Evolutionary conservation across 2,329 filamentous ascomycete species (phyloP), one percentile per base, ranked within the genome.

Genomic region (Beauveria sp.): DNA sequence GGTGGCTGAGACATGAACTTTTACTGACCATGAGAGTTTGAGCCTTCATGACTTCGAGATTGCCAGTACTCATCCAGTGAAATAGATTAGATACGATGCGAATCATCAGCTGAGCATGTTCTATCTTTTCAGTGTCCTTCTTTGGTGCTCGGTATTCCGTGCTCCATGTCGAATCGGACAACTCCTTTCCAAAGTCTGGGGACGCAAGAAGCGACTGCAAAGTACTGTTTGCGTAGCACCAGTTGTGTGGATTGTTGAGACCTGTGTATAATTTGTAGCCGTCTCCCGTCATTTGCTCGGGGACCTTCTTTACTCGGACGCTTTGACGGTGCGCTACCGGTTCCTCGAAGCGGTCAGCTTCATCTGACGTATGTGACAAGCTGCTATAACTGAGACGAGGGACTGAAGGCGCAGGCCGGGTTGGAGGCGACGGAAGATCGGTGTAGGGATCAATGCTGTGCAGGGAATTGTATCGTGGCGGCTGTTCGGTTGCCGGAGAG

Each of bases 211-310:
- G 77, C 63, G 89, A 89, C 73, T 97, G 93, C 28, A 97, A 79
- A 0, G 88, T 87, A n/a, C 91, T 88, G 73, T 96, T 97, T 79
- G 94, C 92, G 70, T 96, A 97, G 71, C 93, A 97, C 65, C 89
- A 92, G 52, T 89, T 87, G 1, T 86, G 84, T 46, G 91, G 90
- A 67, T 97, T 97, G 62, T 85, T 77, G 14, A 97, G 80, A 0
- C 93, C 92, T 12, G 90, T 76, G 44, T 71, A 70, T 44, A 66
- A 63, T 43, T 64, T 71, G 30, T 63, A 52, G 30, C 50, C 64
- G 47, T 71, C 68, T 5, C 66, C 64, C 7, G 66, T 89, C 82
- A 67, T 85, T 77, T 72, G 78, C 55, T 72, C 74, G 20, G 65
- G 63, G 16, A 75, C 71, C 62, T 76, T 75, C 54, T 78, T 71